Evolutionary conservation across 2,329 filamentous ascomycete genomes (phyloP), one percentile per base, ranked within the genome.

Genomic region (Akanthomyces dipterigenus): DNA sequence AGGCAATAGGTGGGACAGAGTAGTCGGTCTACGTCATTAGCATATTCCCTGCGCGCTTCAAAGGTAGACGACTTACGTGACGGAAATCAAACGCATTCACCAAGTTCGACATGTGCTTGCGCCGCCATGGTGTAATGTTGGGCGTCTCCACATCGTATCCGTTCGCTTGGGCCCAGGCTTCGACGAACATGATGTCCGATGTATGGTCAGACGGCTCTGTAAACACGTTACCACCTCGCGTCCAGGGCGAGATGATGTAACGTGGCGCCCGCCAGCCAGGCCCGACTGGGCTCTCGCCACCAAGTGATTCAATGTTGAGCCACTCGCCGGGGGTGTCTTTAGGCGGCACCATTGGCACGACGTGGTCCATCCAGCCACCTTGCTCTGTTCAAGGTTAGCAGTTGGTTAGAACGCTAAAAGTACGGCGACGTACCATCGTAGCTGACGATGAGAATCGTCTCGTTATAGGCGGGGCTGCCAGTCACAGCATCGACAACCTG

Each of bases 201-300:
- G 76, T 81, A 67, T 83, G 81, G 63, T 83, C 81, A 5, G 77
- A 74, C 31, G 77, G 76, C 68, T 83, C 80, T 5, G 79, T 81
- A 63, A 82, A 82, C 2, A 83, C 79, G 20, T 80, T 74, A 16
- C 77, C 77, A 24, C 80, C 80, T 5, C 80, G 77, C 0, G 80
- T 82, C 76, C 78, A 83, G 0, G 81, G 80, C 1, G 80, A 82
- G 55, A 83, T 73, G 67, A 83, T 81, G 64, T 79, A 79, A 63
- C 82, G 79, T 0, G 80, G 80, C 4, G 79, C 70, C 11, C 81
- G 78, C 66, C 79, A 76, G 66, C 69, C 70, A 9, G 71, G 71
- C 2, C 70, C 70, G 3, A 68, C 57, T 18, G 69, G 68, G 43
- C 64, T 69, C 8, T 67, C 68, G 62, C 66, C 64, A 46, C 70